phyloP scores from a whole-genome alignment of 768 basidiomycete species.

The Amylocystis lapponica region DNA sequence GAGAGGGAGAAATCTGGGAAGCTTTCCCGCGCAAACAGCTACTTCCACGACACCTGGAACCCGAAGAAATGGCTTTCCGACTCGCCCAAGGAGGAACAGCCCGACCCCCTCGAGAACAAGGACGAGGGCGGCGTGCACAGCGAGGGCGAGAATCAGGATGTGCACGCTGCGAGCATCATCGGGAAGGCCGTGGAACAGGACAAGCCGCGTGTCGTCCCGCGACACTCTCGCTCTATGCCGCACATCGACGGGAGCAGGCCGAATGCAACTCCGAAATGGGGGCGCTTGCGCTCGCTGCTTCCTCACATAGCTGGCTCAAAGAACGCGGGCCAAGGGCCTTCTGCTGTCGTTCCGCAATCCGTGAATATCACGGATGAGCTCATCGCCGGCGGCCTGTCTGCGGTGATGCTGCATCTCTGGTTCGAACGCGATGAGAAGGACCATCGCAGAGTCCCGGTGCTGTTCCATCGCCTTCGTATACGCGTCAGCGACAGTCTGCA shows the following conservation, averaged over 20 bases:
- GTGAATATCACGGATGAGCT: slow-evolving; percentile 83
- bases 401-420: slow-evolving; percentile 75
- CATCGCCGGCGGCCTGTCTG: slow-evolving; percentile 72
- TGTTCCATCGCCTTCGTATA: slow-evolving; percentile 77
- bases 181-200: not conserved
- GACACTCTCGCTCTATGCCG: slow-evolving; percentile 25
- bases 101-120: slow-evolving; percentile 5
- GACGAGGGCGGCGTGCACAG: slow-evolving; percentile 5
- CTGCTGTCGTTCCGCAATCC: slow-evolving; percentile 43
- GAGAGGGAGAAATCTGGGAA: slow-evolving; percentile 39
- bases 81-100: slow-evolving; percentile 13
- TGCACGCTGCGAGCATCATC: not conserved
- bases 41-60: slow-evolving; percentile 48
- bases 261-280: slow-evolving; percentile 43
- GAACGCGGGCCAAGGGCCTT: slow-evolving; percentile 28
- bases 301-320: slow-evolving; percentile 43
- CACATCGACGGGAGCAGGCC: slow-evolving; percentile 14
- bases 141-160: slow-evolving; percentile 5
- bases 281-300: slow-evolving; percentile 57
- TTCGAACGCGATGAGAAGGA: slow-evolving; percentile 83
- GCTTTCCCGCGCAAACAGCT: slow-evolving; percentile 45
- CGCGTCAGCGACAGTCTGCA: slow-evolving; percentile 84
- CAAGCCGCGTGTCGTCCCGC: slow-evolving; percentile 2
- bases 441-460: slow-evolving; percentile 71
- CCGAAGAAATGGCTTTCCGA: slow-evolving; percentile 41